Evolutionary conservation across 2,329 filamentous ascomycete genomes (phyloP), one percentile per base, ranked within the genome.

Genomic region (Arthrobotrys sinensis): DNA sequence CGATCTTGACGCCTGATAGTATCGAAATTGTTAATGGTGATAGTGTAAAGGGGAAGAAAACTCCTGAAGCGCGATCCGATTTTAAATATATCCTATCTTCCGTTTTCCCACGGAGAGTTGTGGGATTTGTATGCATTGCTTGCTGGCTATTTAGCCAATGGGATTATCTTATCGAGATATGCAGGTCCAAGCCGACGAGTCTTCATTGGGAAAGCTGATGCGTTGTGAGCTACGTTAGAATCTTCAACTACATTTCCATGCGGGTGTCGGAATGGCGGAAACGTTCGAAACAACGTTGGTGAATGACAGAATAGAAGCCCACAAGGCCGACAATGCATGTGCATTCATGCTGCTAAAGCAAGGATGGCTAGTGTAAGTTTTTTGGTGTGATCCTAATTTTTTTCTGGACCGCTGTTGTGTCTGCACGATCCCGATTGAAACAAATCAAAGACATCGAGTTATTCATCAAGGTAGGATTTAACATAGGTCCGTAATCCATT

Each of bases 21-120:
- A 55, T 28, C 34, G 45, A 40, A 40, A 32, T 14, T 57, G 38
- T 57, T 10, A 45, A 28, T 43, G 50, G 36, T 57, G 38, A 45
- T 67, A 53, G 24, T 46, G n/a, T 16, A 60, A 66, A 65, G 63
- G 52, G 34, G 55, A 65, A 57, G 24, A 36, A 64, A 72, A 40
- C 1, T 43, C 36, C 60, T 57, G 50, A 57, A 43, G 48, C 60
- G 69, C 69, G 57, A 73, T 66, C 60, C 43, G 60, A 73, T 60
- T 66, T 73, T 71, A 71, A 73, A 73, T 73, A 73, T 73, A 73
- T 60, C 60, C 40, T 50, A 45, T 34, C 38, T 24, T n/a, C 69
- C 69, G 69, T 60, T 46, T 38, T 65, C 10, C 48, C 45, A 48
- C 69, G 69, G 69, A 36, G 60, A 45, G 21, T 73, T 50, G 8